Evolutionary conservation across 257 asterid species (phyloP), one percentile per base, ranked within the genome.

Genomic region (Nicotiana knightiana): DNA sequence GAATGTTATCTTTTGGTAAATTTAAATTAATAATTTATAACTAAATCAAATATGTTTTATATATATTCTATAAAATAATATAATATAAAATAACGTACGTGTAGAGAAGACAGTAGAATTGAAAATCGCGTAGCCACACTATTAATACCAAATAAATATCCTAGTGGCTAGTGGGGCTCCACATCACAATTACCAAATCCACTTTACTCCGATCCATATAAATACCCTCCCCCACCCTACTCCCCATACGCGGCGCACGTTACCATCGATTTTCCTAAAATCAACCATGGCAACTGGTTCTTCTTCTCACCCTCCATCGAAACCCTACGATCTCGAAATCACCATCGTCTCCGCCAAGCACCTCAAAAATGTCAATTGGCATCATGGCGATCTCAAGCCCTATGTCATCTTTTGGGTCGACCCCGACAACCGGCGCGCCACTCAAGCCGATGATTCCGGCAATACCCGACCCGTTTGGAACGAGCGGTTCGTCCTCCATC

Each of bases 351-450:
- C 97, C 82, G 98, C 96, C 3, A 94, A 93, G 82, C 93, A 94
- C 87, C 88, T 94, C 46, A 94, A 94, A 89, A 94, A 94, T 88
- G 98, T 94, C 9, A 94, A 92, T 84, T 94, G 98, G 98, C 90
- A 87, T 76, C 89, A 85, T 83, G 98, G 97, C 79, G 93, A 91
- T 26, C 97, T 94, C 82, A 91, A 90, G 73, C 95, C 98, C 65
- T 94, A 94, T 89, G 91, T 86, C 85, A 91, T 93, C 84, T 88
- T 94, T 33, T 94, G 97, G 97, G 88, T 93, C 87, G 95, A 94
- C 84, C 94, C 95, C 58, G 97, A 93, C 28, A 97, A 94, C 71
- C 95, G 97, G 11, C 90, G 89, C 28, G 93, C 97, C 84, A 91
- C 98, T 21, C 93, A 94, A 85, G 92, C 98, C 51, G 97, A 93